Conservation (phyloP, 2,329 filamentous ascomycete genomes). For the Sporothrix schenckii region DNA sequence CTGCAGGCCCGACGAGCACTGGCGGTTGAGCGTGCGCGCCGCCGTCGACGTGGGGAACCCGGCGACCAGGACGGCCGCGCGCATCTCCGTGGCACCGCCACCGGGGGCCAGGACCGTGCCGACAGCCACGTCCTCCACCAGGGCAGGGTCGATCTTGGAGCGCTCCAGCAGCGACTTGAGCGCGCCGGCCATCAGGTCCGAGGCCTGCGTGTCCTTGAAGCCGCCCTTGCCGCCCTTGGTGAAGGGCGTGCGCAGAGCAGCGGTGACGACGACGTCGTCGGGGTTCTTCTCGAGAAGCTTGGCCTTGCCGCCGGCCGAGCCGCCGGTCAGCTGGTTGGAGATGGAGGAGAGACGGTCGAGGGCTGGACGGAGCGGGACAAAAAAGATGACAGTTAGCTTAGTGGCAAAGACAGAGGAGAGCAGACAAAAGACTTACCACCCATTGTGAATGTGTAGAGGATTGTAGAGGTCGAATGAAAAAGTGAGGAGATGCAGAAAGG, state of each 20-base stretch:
- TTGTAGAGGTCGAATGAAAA: not conserved
- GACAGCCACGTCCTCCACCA: conserved; percentile 91
- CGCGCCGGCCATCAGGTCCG: conserved; percentile 82
- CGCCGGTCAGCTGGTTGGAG: conserved; percentile 60
- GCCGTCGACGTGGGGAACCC: conserved; percentile 85
- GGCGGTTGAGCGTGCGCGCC: conserved; percentile 87
- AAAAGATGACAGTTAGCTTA: not conserved
- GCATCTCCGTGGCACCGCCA: conserved; percentile 95
- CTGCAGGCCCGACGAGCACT: conserved; percentile 92
- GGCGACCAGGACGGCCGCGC: conserved; percentile 84
- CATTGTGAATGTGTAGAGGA: conserved; percentile 33
- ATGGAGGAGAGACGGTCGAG: conserved; percentile 62
- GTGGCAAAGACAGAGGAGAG: not conserved
- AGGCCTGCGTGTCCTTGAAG: conserved; percentile 90
- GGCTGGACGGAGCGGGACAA: conserved; percentile 45
- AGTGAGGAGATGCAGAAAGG: not conserved
- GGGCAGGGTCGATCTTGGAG: conserved; percentile 81
- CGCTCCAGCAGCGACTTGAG: conserved; percentile 80
- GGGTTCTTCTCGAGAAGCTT: conserved; percentile 67
- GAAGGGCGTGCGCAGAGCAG: conserved; percentile 85
- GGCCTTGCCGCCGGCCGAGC: conserved; percentile 52
- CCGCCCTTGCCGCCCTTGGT: conserved; percentile 91
- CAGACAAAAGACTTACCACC: conserved; percentile 35
- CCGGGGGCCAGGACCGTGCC: conserved; percentile 90
- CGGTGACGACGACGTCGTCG: conserved; percentile 86